Evolutionary conservation across 2,329 filamentous ascomycete species (phyloP).

Genomic region (Paracoccidioides brasiliensis): DNA sequence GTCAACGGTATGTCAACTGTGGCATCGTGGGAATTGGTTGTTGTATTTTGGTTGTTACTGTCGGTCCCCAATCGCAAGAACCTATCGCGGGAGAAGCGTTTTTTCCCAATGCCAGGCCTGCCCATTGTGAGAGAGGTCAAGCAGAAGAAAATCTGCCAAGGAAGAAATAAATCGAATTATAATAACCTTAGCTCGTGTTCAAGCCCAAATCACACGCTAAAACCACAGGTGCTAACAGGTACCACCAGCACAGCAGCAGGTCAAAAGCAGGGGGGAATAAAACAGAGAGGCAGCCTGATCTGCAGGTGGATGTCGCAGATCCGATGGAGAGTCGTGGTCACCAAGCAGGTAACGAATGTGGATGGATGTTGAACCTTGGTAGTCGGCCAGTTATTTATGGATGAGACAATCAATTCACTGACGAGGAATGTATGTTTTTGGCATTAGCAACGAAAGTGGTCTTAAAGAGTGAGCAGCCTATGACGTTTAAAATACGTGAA

Average conservation of each 20-base stretch:
- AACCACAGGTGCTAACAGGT: too few relatives aligned
- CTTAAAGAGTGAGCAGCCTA: not conserved
- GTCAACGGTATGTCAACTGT: slow-evolving; percentile 51
- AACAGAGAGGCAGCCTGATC: too few relatives aligned
- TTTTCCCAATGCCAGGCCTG: slow-evolving; percentile 24
- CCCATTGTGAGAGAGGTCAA: slow-evolving; percentile 18
- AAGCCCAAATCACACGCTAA: not conserved
- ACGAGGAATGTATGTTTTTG: too few relatives aligned
- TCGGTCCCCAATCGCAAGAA: slow-evolving; percentile 27
- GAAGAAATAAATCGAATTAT: not conserved
- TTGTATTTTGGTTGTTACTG: slow-evolving; percentile 14
- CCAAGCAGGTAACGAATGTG: not conserved
- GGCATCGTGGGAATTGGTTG: slow-evolving; percentile 39
- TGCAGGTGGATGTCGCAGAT: too few relatives aligned
- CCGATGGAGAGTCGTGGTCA: too few relatives aligned
- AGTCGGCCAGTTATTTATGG: too few relatives aligned
- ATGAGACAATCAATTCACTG: too few relatives aligned
- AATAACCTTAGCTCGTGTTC: not conserved
- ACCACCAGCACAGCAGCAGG: too few relatives aligned
- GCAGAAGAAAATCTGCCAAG: not conserved
- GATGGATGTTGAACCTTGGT: too few relatives aligned
- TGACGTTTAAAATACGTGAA: not conserved
- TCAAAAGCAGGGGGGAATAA: too few relatives aligned
- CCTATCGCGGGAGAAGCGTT: slow-evolving; percentile 33
- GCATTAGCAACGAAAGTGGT: not conserved